Percentiles rank a stretch among this genome's conserved stretches.
These are phyloP conservation scores for Phialophora expanda DNA, from an alignment of 2,329 filamentous ascomycete species.

Conservation along the genomic window DNA sequence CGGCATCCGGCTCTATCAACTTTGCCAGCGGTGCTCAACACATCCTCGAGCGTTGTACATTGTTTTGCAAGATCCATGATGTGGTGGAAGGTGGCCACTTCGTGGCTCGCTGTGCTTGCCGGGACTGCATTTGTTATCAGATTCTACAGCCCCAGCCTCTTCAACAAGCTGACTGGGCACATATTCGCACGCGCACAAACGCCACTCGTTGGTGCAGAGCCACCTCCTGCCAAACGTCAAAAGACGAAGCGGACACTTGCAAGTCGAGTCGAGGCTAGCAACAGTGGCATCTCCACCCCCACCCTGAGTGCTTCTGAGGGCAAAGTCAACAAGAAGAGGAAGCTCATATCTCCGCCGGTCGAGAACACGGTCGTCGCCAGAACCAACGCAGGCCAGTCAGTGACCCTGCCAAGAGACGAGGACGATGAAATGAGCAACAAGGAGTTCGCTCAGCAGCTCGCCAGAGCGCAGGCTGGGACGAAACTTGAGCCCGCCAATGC, in stretches of 20 bases:
- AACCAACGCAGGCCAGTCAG: conserved; percentile 41
- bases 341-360: conserved; percentile 43
- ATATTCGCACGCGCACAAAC: conserved; percentile 13
- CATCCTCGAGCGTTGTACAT: neutral
- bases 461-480: conserved; percentile 72
- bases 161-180: conserved; percentile 30
- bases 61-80: conserved; percentile 24
- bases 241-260: conserved; percentile 35
- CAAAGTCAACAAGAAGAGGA: conserved; percentile 48
- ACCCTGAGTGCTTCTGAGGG: conserved; percentile 29
- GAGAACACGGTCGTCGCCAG: conserved; percentile 42
- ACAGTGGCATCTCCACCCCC: conserved; percentile 30
- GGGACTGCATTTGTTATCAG: conserved; percentile 28
- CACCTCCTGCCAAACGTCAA: conserved; percentile 27
- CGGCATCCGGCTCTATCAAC: neutral
- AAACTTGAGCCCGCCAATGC: conserved; percentile 54
- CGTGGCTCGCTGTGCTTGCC: conserved; percentile 32
- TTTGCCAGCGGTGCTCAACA: neutral
- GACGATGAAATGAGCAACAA: conserved; percentile 70
- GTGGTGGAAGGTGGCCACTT: conserved; percentile 31
- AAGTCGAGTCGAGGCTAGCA: conserved; percentile 26
- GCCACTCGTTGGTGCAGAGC: conserved; percentile 9
- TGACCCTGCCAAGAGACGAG: conserved; percentile 47
- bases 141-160: conserved; percentile 35
- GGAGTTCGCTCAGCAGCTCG: conserved; percentile 77